Base-by-base conservation (phyloP, 2,329 filamentous ascomycete genomes). In the Fusarium napiforme region DNA sequence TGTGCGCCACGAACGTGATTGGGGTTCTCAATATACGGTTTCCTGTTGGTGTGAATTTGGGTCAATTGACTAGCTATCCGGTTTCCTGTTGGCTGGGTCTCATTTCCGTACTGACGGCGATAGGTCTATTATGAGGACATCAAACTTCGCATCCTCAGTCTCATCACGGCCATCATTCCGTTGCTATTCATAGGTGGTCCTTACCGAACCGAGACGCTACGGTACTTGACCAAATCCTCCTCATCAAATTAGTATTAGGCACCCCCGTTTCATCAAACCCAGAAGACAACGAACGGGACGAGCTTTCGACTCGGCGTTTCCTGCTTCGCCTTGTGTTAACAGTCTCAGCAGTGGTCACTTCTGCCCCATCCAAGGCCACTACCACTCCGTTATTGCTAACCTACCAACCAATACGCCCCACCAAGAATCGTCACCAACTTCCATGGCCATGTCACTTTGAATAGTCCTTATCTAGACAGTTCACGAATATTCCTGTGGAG, bases 371-470 rank as follows among this genome's bases (percentile, higher is more conserved):
- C 67, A 58, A 58, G 65, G 46, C 34, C 26, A 57, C 39, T 57
- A 30, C 30, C n/a, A 36, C 26, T 47, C 26, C n/a, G 28, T 46
- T 36, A 46, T 37, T 68, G 37, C 60, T 49, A 71, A 36, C 45
- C 47, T 64, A 32, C 60, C 53, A 68, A 36, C 45, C 47, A 55
- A 62, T 62, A 57, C 21, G 40, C 71, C 53, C 71, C 67, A 71
- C 71, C 53, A 26, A 32, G 57, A 72, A 62, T 62, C 60, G 71
- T 69, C 67, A 73, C 59, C 67, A 65, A 69, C 57, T 60, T 56
- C 59, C 67, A 53, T 50, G 45, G 57, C 52, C 50, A 61, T 40
- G 45, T 26, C 55, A 45, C 34, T 36, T 42, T 47, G 58, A 45
- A 43, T 26, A 39, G 45, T 52, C 46, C 39, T 42, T 34, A 30